phyloP scores from a whole-genome alignment of 192 early-diverging fungal genomes.

The Linnemannia hyalina region DNA sequence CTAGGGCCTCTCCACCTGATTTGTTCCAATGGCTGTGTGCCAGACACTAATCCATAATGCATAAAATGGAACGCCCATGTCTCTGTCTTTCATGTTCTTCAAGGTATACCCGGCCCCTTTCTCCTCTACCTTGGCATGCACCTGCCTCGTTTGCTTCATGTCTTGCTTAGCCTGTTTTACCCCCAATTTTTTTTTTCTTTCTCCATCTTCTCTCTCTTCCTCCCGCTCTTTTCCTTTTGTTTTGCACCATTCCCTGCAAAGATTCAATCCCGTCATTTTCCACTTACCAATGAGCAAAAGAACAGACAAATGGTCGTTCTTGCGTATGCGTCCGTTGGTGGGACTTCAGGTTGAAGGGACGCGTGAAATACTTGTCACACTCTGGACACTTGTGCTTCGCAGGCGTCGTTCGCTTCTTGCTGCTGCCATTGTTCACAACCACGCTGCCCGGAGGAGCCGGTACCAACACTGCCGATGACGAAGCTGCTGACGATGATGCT shows the following conservation, averaged over 20 bases:
- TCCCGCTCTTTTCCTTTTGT: background rate
- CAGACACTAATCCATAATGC: background rate
- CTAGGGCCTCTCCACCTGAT: background rate
- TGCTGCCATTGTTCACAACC: constrained; percentile 50
- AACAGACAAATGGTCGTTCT: constrained; percentile 79
- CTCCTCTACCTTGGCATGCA: background rate
- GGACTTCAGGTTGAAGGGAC: constrained; percentile 89
- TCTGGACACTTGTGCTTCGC: constrained; percentile 69
- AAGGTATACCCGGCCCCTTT: background rate
- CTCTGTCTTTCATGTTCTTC: background rate
- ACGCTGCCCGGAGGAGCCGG: background rate
- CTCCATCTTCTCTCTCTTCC: constrained; percentile 3
- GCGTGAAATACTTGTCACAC: constrained; percentile 88
- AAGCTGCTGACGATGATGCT: background rate
- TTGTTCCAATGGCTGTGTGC: background rate
- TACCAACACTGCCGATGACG: background rate
- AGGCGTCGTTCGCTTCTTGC: constrained; percentile 51
- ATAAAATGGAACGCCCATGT: background rate
- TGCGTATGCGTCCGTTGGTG: constrained; percentile 86
- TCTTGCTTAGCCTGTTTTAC: background rate
- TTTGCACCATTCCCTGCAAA: background rate
- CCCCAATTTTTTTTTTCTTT: background rate
- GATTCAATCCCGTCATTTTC: background rate
- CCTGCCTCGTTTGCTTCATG: background rate
- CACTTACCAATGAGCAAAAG: constrained; percentile 64